Evolutionary conservation across 1,284 basidiomycete genomes (phyloP).

Genomic region (Meira nashicola): DNA sequence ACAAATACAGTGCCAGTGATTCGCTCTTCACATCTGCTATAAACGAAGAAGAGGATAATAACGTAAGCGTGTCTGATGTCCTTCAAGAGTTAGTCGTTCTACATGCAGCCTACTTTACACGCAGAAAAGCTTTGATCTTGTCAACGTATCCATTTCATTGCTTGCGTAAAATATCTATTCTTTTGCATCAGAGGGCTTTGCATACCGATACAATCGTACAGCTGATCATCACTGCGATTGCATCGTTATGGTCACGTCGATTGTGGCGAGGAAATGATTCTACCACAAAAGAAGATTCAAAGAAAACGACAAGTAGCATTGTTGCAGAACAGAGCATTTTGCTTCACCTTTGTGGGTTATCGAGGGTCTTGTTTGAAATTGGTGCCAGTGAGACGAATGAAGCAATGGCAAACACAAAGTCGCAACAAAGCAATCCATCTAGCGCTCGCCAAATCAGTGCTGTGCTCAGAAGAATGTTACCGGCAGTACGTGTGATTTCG

Average conservation of each 20-base stretch:
- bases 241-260: slow-evolving; percentile 36
- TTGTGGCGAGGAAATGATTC: slow-evolving; percentile 22
- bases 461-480: slow-evolving; percentile 75
- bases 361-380: slow-evolving; percentile 66
- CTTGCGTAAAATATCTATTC: slow-evolving; percentile 25
- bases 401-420: slow-evolving; percentile 59
- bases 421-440: slow-evolving; percentile 20
- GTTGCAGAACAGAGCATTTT: slow-evolving; percentile 64
- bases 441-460: slow-evolving; percentile 61
- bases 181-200: slow-evolving; percentile 26
- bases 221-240: slow-evolving; percentile 36
- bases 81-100: slow-evolving; percentile 21
- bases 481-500: slow-evolving; percentile 75
- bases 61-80: background rate
- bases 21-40: background rate
- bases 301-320: background rate
- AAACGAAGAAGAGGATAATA: background rate
- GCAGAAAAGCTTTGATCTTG: background rate
- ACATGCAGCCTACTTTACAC: slow-evolving; percentile 33
- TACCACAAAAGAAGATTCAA: background rate
- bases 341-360: slow-evolving; percentile 68
- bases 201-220: slow-evolving; percentile 41
- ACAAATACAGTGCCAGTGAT: background rate
- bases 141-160: background rate
- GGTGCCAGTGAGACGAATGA: slow-evolving; percentile 59